These are phyloP conservation scores for Aspergillus felis DNA, from an alignment of 2,329 filamentous ascomycete genomes.

Conservation along the genomic window DNA sequence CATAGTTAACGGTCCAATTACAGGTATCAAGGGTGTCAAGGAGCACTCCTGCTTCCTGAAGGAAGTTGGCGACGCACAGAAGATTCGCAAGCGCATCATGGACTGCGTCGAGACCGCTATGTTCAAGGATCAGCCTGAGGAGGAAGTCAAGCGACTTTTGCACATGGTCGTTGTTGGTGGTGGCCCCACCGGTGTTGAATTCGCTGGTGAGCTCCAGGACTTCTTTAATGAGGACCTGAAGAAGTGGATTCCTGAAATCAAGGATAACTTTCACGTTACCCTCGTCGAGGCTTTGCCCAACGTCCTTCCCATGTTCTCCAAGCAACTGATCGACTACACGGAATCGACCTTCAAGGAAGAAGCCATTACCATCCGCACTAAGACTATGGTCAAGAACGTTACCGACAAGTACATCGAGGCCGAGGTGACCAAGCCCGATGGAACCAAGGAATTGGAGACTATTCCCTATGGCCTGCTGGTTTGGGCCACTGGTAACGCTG, in stretches of 20 bases:
- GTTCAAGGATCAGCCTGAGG: slow-evolving; percentile 89
- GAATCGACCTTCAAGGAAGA: slow-evolving; percentile 99
- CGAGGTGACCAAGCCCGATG: slow-evolving; percentile 74
- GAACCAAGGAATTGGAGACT: slow-evolving; percentile 72
- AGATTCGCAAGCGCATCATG: slow-evolving; percentile 98
- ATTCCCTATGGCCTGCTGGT: slow-evolving; percentile 95
- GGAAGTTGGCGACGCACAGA: slow-evolving; percentile 93
- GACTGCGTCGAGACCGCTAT: slow-evolving; percentile 98
- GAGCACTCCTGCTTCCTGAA: slow-evolving; percentile 98
- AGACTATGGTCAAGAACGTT: slow-evolving; percentile 98
- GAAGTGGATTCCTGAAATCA: slow-evolving; percentile 96
- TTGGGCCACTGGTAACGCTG: slow-evolving; percentile 95
- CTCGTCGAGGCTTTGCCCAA: slow-evolving; percentile 96
- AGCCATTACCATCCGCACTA: slow-evolving; percentile 93
- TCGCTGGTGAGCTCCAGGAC: slow-evolving; percentile 95
- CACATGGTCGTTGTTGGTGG: slow-evolving; percentile 97
- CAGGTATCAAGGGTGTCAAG: slow-evolving; percentile 82
- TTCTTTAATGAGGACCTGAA: slow-evolving; percentile 98
- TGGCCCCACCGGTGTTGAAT: slow-evolving; percentile 95
- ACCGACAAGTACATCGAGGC: slow-evolving; percentile 91
- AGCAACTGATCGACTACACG: slow-evolving; percentile 98
- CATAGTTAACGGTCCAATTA: slow-evolving; percentile 7
- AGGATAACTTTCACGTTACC: slow-evolving; percentile 92
- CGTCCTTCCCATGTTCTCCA: slow-evolving; percentile 93
- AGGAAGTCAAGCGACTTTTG: slow-evolving; percentile 88